These are phyloP conservation scores for Cutaneotrichosporon sp. DNA, from an alignment of 1,284 basidiomycete species.

Conservation along the genomic window DNA sequence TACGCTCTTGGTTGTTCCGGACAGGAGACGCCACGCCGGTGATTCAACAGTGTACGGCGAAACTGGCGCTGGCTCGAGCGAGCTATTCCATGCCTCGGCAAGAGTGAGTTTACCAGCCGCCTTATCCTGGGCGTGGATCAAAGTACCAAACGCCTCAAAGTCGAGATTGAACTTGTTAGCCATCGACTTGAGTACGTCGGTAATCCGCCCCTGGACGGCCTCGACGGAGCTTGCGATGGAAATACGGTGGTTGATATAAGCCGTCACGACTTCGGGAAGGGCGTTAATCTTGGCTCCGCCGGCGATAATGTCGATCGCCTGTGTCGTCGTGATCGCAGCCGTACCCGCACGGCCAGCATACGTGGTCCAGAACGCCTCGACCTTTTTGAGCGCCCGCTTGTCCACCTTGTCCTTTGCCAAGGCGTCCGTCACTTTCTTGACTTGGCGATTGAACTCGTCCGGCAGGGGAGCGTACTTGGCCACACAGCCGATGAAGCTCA, in stretches of 20 bases:
- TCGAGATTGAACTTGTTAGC: slow-evolving; percentile 42
- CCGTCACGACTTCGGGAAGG: slow-evolving; percentile 45
- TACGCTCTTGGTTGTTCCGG: slow-evolving; percentile 39
- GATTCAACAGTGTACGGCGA: slow-evolving; percentile 41
- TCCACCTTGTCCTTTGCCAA: slow-evolving; percentile 31
- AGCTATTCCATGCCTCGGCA: slow-evolving; percentile 38
- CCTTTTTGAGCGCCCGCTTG: slow-evolving; percentile 37
- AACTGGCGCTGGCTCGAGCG: slow-evolving; percentile 48
- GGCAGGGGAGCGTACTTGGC: slow-evolving; percentile 35
- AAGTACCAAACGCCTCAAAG: slow-evolving; percentile 41
- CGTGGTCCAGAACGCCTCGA: slow-evolving; percentile 35
- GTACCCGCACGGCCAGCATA: slow-evolving; percentile 20
- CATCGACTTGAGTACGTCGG: slow-evolving; percentile 34
- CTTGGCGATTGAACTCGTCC: slow-evolving; percentile 26
- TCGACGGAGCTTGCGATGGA: slow-evolving; percentile 37
- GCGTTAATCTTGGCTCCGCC: slow-evolving; percentile 51
- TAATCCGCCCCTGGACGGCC: slow-evolving; percentile 40
- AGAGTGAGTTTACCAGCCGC: slow-evolving; percentile 36
- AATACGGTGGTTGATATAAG: slow-evolving; percentile 50
- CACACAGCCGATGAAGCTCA: slow-evolving; percentile 35
- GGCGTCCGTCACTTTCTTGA: slow-evolving; percentile 29
- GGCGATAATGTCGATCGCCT: slow-evolving; percentile 48
- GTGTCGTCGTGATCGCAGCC: slow-evolving; percentile 42
- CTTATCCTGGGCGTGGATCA: slow-evolving; percentile 17
- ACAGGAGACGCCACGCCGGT: slow-evolving; percentile 44